Evolutionary conservation across 768 basidiomycete genomes (phyloP), one percentile per base, ranked within the genome.

Genomic region (Serpula lacrymans): DNA sequence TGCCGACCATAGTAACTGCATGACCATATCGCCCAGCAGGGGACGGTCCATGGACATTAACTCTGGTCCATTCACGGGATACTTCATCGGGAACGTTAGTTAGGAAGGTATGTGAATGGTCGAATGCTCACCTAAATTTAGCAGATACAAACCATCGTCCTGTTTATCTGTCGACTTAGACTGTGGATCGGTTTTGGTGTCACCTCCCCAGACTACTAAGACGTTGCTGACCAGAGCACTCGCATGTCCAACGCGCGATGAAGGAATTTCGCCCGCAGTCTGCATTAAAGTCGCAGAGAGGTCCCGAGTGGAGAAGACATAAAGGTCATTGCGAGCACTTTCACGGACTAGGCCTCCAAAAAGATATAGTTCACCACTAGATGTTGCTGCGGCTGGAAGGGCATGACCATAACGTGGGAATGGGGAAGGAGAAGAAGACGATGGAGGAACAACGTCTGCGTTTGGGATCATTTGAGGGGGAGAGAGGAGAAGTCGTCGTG

Each of bases 331-430:
- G 37, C 84, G 77, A 24, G 93, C 84, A 7, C 77, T 67, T 58
- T 98, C 95, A 27, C 86, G 79, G 12, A 98, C 93, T 45, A 99
- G 85, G 47, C 96, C 96, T 46, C 96, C 96, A 50, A 99, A 99
- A 47, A 99, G 75, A 65, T 91, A 94, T 48, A 99, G 81, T 52
- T 98, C 93, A 6, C 96, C 96, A 5, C 71, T 74, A n/a, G 77
- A 58, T 17, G 83, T 84, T 2, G 88, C 78, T 6, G 74, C 77
- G 5, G 86, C 77, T 7, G 93, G 93, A 5, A 97, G 77, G 10
- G 94, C 84, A 57, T 96, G 90, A 18, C 95, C 96, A 57, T 98
- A 99, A 29, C 95, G 83, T 18, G 96, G 95, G 63, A 98, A 98
- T 0, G 95, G 95, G 2, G 84, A 82, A 0, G 89, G 84, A 0